Conservation (phyloP, 768 basidiomycete species). For the Lactarius sanguifluus region DNA sequence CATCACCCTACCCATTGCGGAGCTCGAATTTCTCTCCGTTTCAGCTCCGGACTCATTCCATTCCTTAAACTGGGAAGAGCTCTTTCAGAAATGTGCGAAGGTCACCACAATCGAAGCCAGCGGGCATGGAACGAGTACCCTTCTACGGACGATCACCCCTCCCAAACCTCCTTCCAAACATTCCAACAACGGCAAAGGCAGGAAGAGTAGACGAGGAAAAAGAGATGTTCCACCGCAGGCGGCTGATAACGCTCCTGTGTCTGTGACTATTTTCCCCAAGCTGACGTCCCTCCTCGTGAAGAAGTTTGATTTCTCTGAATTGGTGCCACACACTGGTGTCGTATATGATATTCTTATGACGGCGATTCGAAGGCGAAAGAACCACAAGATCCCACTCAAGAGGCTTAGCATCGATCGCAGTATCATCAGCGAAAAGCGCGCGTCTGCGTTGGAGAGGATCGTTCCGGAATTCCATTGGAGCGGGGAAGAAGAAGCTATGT, state of each 20-base stretch:
- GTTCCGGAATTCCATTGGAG: conserved; percentile 6
- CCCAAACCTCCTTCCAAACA: background rate
- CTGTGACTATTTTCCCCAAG: conserved; percentile 3
- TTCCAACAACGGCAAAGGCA: background rate
- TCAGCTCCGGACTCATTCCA: background rate
- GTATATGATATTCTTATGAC: background rate
- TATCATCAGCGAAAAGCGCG: background rate
- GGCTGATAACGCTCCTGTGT: no score
- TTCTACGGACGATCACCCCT: conserved; percentile 12
- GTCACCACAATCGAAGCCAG: background rate
- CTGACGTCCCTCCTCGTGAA: conserved; percentile 13
- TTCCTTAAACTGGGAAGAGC: conserved; percentile 1
- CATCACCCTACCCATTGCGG: conserved; percentile 3
- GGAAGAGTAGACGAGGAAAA: background rate
- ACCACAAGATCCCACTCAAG: background rate
- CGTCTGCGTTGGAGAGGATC: background rate
- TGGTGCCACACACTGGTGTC: background rate
- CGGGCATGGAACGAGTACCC: conserved; percentile 1
- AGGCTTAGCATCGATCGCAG: conserved; percentile 1
- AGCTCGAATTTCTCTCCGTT: conserved; percentile 16
- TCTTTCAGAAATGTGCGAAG: conserved; percentile 12
- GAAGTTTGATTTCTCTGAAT: background rate
- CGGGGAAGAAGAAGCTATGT: background rate
- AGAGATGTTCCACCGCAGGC: background rate
- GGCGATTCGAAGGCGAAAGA: conserved; percentile 4